Evolutionary conservation across 345 rosid genomes (phyloP), one percentile per base, ranked within the genome.

Genomic region (Camelina hispida): DNA sequence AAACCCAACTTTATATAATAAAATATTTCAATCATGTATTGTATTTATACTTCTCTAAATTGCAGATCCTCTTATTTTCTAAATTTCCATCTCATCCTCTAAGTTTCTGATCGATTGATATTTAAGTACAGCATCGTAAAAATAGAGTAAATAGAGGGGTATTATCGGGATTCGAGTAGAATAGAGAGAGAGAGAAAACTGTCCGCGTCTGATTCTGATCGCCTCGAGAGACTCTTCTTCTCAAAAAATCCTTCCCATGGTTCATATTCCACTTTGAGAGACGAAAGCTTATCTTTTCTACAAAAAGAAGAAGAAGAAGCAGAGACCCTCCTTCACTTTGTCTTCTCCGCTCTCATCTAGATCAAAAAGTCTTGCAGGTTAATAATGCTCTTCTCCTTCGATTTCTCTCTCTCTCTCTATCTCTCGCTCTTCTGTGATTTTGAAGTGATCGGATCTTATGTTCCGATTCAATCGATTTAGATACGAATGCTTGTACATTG

Each of bases 211-310:
- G 71, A 65, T 46, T 70, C 35, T 57, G 74, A 62, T 53, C 43
- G 53, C 14, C 68, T n/a, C 61, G 61, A 20, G 30, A 25, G 5
- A 3, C 50, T 53, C 51, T 1, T 62, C 16, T 46, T 46, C 6
- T 28, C 30, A 28, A 28, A 28, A 58, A 58, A 58, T 34, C 37
- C 50, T 60, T n/a, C 55, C 34, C 64, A 64, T 47, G 65, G 38
- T 30, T 75, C 61, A 74, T 72, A 74, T 74, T 42, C 78, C 52
- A 66, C 60, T 67, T 66, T 66, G 72, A 38, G 44, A 66, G 72
- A 28, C 5, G 30, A 28, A 74, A 74, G 57, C 42, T 38, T 74
- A 66, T 74, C 78, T 38, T 56, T 25, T 11, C 4, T 8, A 8
- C 10, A 37, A 37, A 3, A 9, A 40, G 40, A 37, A 37, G 17